Evolutionary conservation across 2,329 filamentous ascomycete genomes (phyloP), one percentile per base, ranked within the genome.

Genomic region (Arthrobotrys musiformis): DNA sequence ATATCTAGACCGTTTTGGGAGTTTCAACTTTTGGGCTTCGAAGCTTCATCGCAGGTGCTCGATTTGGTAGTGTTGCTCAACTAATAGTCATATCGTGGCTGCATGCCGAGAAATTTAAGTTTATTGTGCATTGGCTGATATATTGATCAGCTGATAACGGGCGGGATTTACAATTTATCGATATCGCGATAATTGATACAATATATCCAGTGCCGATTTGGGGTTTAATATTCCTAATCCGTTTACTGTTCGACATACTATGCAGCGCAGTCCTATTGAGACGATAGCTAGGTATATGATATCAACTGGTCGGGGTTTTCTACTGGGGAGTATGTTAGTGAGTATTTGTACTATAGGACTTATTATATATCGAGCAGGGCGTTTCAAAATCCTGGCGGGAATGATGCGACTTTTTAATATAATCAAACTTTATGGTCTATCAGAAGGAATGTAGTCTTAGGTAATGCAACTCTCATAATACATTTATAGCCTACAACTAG

Each of bases 181-280:
- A n/a, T n/a, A n/a, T n/a, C n/a, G n/a, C n/a, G n/a, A n/a, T n/a
- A n/a, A 40, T 67, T 44, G 63, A 67, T 17, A 67, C 46, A 19
- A 56, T 30, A 67, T 67, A 33, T 67, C 63, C 7, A 67, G 63
- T 19, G 48, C 48, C 2, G 63, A 67, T 3, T 37, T 67, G 22
- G 63, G 63, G 2, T 67, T 67, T 30, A 67, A 67, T 37, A 24
- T 67, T 7, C 63, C 17, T 13, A 67, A 67, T 5, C 63, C 48
- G 2, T 67, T 67, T 67, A 67, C 63, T 7, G 48, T 67, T 17
- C 30, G 37, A 17, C 37, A 40, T 30, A 40, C 30, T 19, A 42
- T 67, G 63, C 19, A 67, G 13, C 58, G 63, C 17, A 67, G 63
- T 37, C 63, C 63, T 8, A 44, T 67, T 8, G 33, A 35, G n/a